These are phyloP conservation scores for Ensete ventricosum DNA, from an alignment of 176 grass and related monocot genomes.

Conservation along the genomic window DNA sequence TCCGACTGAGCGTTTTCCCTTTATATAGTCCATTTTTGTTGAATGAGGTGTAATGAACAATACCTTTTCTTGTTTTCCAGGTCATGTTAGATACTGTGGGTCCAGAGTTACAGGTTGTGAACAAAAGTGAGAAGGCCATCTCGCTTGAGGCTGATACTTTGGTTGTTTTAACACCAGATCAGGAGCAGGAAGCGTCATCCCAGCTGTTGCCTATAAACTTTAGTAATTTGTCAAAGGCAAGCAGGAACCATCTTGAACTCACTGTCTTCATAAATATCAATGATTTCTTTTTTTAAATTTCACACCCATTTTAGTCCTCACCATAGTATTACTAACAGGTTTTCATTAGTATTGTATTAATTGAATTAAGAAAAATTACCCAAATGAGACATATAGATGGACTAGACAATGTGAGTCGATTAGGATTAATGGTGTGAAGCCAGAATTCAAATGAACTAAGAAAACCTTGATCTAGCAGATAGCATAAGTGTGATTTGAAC, in stretches of 20 bases:
- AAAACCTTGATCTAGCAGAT: no score
- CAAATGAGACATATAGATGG: no score
- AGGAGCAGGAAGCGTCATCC: constrained; percentile 54
- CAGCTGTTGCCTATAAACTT: constrained; percentile 89
- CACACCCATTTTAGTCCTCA: no score
- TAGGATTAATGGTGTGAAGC: no score
- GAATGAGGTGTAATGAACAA: neutral
- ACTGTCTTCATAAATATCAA: no score
- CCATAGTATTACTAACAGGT: no score
- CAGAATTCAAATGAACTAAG: no score
- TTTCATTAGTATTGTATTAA: no score
- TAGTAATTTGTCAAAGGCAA: constrained; percentile 62
- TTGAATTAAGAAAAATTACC: no score
- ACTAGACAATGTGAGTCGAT: no score
- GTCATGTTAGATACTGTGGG: constrained; percentile 96
- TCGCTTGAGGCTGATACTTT: constrained; percentile 70
- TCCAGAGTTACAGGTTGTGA: constrained; percentile 84
- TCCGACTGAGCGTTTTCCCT: neutral
- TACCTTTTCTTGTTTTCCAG: constrained; percentile 20
- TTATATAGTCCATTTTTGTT: neutral
- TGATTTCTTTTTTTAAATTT: no score
- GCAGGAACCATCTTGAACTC: neutral
- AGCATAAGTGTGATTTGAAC: no score
- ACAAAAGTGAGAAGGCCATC: constrained; percentile 62
- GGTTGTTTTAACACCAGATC: constrained; percentile 75